Percentiles rank a stretch among this genome's conserved stretches.
phyloP scores from a whole-genome alignment of 116 monocot species.

The Zostera marina region DNA sequence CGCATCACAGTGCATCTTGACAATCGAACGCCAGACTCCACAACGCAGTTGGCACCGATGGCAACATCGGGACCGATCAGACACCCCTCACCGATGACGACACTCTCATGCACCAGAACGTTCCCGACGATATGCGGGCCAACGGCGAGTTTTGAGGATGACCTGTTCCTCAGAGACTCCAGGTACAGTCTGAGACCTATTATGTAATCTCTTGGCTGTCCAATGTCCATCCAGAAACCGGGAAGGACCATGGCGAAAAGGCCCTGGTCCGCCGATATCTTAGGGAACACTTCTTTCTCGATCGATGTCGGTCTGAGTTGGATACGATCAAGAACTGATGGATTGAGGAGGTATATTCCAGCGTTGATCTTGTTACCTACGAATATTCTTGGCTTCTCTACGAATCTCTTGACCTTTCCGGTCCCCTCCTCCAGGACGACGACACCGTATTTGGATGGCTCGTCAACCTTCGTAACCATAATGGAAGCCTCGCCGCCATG shows the following conservation, averaged over 20 bases:
- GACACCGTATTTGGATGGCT: slow-evolving; percentile 64
- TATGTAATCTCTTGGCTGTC: slow-evolving; percentile 49
- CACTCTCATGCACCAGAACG: slow-evolving; percentile 49
- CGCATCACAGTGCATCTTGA: slow-evolving; percentile 52
- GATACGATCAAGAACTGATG: slow-evolving; percentile 44
- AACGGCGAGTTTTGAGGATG: slow-evolving; percentile 11
- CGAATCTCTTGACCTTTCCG: slow-evolving; percentile 51
- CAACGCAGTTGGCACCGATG: slow-evolving; percentile 41
- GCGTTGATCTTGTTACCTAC: slow-evolving; percentile 76
- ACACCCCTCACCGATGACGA: slow-evolving; percentile 42
- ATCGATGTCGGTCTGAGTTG: slow-evolving; percentile 48
- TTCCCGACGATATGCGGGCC: slow-evolving; percentile 54
- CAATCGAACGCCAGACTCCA: slow-evolving; percentile 41
- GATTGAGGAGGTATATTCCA: slow-evolving; percentile 50
- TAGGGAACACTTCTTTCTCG: slow-evolving; percentile 60
- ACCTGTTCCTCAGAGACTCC: slow-evolving; percentile 25
- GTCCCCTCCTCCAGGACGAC: slow-evolving; percentile 49
- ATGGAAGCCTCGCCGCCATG: slow-evolving; percentile 90
- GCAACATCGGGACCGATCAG: slow-evolving; percentile 52
- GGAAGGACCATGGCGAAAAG: slow-evolving; percentile 50
- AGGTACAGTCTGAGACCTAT: slow-evolving; percentile 35
- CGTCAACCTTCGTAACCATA: slow-evolving; percentile 93
- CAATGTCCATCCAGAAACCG: slow-evolving; percentile 66
- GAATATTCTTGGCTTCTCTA: slow-evolving; percentile 57
- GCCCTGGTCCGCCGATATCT: slow-evolving; percentile 31